Evolutionary conservation across 192 early-diverging fungal genomes (phyloP).

Genomic region (Oehlia diaphana): DNA sequence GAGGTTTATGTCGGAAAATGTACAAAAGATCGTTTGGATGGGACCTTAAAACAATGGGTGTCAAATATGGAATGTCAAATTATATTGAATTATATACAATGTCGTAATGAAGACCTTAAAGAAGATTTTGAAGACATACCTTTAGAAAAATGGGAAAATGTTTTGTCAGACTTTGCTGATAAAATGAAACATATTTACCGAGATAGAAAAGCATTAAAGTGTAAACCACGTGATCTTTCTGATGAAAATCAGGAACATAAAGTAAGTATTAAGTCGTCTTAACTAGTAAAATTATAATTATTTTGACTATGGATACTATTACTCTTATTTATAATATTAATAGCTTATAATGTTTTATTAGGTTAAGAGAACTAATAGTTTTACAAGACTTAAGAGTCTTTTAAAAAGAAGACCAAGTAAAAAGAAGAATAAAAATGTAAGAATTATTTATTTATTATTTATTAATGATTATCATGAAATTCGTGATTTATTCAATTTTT

Average conservation of each 20-base stretch:
- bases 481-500: too few relatives aligned
- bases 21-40: not conserved
- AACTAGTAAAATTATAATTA: too few relatives aligned
- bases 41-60: slow-evolving; percentile 9
- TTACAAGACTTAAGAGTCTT: not conserved
- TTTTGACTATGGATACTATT: too few relatives aligned
- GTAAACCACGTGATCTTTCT: not conserved
- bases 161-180: not conserved
- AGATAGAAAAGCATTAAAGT: not conserved
- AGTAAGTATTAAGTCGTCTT: not conserved
- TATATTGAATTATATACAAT: slow-evolving; percentile 6
- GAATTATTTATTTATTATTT: not conserved
- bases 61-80: slow-evolving; percentile 1
- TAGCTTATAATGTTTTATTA: not conserved
- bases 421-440: not conserved
- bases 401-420: not conserved
- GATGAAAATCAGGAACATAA: not conserved
- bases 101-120: not conserved
- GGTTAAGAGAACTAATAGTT: not conserved
- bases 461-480: too few relatives aligned
- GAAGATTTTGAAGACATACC: not conserved
- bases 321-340: not conserved
- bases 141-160: not conserved
- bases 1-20: not conserved
- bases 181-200: slow-evolving; percentile 4